Evolutionary conservation across 2,329 filamentous ascomycete genomes (phyloP), one percentile per base, ranked within the genome.

Genomic region (Penicillium sp.): DNA sequence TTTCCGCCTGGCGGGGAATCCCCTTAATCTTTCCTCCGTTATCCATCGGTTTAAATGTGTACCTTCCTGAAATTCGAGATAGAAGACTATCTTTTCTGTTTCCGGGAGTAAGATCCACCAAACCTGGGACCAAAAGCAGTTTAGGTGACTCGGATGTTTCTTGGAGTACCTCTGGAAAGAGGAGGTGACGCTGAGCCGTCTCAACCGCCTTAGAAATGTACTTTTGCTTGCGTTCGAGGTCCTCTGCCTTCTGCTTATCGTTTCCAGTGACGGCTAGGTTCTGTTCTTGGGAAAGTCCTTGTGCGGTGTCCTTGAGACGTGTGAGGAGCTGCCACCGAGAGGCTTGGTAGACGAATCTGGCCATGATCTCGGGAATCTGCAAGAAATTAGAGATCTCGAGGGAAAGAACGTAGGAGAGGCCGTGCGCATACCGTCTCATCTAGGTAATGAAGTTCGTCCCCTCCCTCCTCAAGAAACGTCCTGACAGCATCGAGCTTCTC

Each of bases 401-500:
- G 55, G 57, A 13, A 31, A 57, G 30, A 44, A 29, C 30, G 29
- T 13, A 49, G 44, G 30, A 35, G 15, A 44, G 44, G 29, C 7
- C 17, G 21, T 17, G 11, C 35, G n/a, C 52, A 53, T 62, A 85
- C 84, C 75, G 82, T 84, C 59, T 90, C 84, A 64, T 90, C 84
- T 21, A 99, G 81, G 64, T 92, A 90, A 58, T 84, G 84, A 30
- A 98, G 80, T 69, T 97, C 92, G 26, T 91, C 88, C 6, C 86
- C 87, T 21, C 87, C 91, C 57, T 95, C 84, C 47, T 88, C 82
- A n/a, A 97, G 82, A 73, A 97, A 99, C 65, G 86, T 91, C 70
- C 90, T 88, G 23, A 97, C 85, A 0, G 90, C 89, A 64, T 94
- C 90, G 62, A 96, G 88, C 80, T 95, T 98, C 79, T 98, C 94